Evolutionary conservation across 2,329 filamentous ascomycete species (phyloP).

Genomic region (Lomentospora prolificans): DNA sequence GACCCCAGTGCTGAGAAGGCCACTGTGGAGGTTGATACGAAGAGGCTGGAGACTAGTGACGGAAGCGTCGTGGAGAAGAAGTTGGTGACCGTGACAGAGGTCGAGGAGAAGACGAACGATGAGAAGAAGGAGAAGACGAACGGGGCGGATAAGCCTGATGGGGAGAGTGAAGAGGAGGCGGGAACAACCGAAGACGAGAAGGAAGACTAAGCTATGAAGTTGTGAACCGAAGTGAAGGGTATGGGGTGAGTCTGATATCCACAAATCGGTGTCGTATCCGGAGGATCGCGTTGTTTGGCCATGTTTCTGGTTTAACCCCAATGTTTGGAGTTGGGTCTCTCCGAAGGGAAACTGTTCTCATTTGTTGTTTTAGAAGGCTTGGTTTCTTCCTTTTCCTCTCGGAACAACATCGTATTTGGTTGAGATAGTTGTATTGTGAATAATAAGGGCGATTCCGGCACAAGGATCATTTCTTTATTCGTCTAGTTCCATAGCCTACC

Average conservation of each 20-base stretch:
- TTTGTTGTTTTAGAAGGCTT: not conserved
- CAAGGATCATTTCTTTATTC: not conserved
- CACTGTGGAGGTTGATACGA: constrained; percentile 8
- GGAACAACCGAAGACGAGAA: no score
- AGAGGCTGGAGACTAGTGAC: constrained; percentile 7
- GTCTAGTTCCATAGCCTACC: no score
- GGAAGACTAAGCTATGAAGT: no score
- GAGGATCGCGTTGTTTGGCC: not conserved
- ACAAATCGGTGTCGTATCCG: not conserved
- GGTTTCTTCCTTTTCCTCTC: not conserved
- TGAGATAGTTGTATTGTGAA: not conserved
- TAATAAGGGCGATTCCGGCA: not conserved
- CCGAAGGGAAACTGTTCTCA: not conserved
- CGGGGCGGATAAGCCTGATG: not conserved
- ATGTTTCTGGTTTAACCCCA: not conserved
- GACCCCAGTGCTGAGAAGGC: constrained; percentile 21
- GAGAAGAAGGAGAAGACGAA: constrained; percentile 8
- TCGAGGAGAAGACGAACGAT: constrained; percentile 9
- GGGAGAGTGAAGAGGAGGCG: not conserved
- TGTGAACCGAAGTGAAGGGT: not conserved
- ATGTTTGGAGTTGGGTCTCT: not conserved
- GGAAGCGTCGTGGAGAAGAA: not conserved
- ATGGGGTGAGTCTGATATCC: not conserved
- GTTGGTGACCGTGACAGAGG: constrained; percentile 4
- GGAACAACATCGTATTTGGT: not conserved